Base-by-base conservation (phyloP, 2,329 filamentous ascomycete genomes). In the Claviceps maximensis region DNA sequence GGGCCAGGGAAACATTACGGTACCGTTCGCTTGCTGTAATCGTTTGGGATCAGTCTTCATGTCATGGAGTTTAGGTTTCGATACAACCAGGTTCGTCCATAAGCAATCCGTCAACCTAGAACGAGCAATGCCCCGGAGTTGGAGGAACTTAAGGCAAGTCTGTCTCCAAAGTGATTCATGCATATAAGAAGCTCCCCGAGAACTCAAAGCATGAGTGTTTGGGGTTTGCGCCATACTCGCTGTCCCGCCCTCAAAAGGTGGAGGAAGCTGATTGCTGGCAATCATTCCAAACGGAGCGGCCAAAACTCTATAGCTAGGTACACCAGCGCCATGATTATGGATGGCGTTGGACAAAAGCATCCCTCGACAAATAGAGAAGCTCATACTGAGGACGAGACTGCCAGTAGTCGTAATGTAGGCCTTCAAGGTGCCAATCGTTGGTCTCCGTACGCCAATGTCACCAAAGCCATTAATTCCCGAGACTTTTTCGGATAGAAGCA, bases 391-490 rank as follows among this genome's bases (percentile, higher is more conserved):
- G 15, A 81, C 64, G 8, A 82, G 66, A 12, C 71, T 71, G 2
- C 79, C 79, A 0, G 75, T 76, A 1, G 76, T 80, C 6, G 78
- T 81, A 50, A 82, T 61, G 56, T 78, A 78, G 9, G 75, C 70
- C 48, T 74, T 72, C 17, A 82, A 70, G 7, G 74, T 78, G 2
- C 74, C 78, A 23, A 77, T 63, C 2, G 75, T 55, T 15, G 63
- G 62, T 17, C 59, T 54, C 13, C 54, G 55, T 46, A 58, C 58
- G 15, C 52, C 48, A 12, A 55, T 49, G 31, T 55, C 58, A 27
- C 60, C 58, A 8, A 55, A 54, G 29, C 58, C 59, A 33, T 54
- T 49, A 33, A 49, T 44, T 50, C 56, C 53, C 21, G 54, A 29
- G 42, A 54, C 48, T 21, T 42, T 46, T 8, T 68, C 54, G 25